Percentiles rank a stretch among this genome's conserved stretches.
Conservation (phyloP, 2,329 filamentous ascomycete genomes). For the Atkinsonella hypoxylon region DNA sequence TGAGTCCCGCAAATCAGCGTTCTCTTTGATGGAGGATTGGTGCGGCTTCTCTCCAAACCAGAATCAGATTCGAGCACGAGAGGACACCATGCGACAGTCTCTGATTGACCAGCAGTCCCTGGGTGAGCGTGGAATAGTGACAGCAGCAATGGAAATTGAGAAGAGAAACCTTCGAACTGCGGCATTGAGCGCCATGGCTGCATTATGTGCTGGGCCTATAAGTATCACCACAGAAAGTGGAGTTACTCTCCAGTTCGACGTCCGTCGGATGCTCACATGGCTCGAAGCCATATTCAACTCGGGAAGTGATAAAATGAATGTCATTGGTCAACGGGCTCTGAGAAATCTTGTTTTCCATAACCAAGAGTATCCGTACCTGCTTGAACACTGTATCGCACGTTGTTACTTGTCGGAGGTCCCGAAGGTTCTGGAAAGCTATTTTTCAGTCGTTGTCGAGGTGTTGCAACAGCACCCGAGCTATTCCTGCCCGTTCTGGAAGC, state of each 20-base stretch:
- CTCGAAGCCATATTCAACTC: conserved; percentile 91
- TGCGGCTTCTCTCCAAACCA: conserved; percentile 94
- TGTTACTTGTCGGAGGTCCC: conserved; percentile 75
- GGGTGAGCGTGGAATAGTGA: conserved; percentile 64
- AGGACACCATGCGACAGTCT: conserved; percentile 78
- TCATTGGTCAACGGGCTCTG: conserved; percentile 77
- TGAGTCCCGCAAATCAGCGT: conserved; percentile 87
- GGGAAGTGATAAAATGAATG: conserved; percentile 80
- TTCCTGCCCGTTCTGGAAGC: conserved; percentile 77
- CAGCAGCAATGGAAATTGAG: conserved; percentile 91
- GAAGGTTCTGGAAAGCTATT: conserved; percentile 89
- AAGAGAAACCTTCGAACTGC: conserved; percentile 85
- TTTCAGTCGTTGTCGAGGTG: conserved; percentile 81
- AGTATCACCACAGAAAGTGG: conserved; percentile 81
- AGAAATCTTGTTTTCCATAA: conserved; percentile 88
- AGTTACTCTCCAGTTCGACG: conserved; percentile 79
- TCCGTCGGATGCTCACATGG: conserved; percentile 88
- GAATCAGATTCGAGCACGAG: conserved; percentile 64
- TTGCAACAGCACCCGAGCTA: conserved; percentile 75
- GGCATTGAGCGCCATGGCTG: conserved; percentile 89
- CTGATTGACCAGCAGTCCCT: conserved; percentile 68
- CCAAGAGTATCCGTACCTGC: conserved; percentile 68
- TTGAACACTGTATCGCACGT: conserved; percentile 82
- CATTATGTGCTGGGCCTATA: conserved; percentile 76
- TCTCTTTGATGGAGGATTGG: conserved; percentile 98